phyloP scores from a whole-genome alignment of 331 rosid species.

The Pyracantha coccinea region DNA sequence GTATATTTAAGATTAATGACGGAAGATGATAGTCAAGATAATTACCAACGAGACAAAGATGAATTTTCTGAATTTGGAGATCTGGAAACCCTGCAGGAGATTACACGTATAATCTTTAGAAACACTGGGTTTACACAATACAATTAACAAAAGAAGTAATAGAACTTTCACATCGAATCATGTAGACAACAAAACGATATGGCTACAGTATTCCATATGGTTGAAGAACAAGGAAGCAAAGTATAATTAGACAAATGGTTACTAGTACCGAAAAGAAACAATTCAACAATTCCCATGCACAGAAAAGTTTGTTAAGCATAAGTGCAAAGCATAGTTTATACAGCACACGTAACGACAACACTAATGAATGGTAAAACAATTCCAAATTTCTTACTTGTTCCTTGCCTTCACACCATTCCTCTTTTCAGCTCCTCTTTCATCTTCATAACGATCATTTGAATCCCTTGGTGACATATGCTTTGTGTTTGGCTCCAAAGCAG shows the following conservation, averaged over 20 bases:
- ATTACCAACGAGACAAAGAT: constrained; percentile 37
- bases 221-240: neutral
- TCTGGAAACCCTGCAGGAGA: constrained; percentile 39
- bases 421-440: constrained; percentile 45
- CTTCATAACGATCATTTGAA: constrained; percentile 35
- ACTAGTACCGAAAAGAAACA: neutral
- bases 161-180: neutral
- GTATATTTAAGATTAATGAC: neutral
- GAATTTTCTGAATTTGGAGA: constrained; percentile 44
- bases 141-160: neutral
- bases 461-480: constrained; percentile 33
- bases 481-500: constrained; percentile 47
- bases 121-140: neutral
- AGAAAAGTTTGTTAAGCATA: neutral
- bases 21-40: constrained; percentile 1
- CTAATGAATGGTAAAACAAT: neutral
- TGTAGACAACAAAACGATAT: neutral
- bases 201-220: neutral
- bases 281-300: neutral
- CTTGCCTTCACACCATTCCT: constrained; percentile 67
- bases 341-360: neutral
- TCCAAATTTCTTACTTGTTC: constrained; percentile 42
- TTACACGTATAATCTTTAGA: neutral
- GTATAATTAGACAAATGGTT: neutral
- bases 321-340: neutral